phyloP scores from a whole-genome alignment of 139 green algal species.

The Ulvella scutata region DNA sequence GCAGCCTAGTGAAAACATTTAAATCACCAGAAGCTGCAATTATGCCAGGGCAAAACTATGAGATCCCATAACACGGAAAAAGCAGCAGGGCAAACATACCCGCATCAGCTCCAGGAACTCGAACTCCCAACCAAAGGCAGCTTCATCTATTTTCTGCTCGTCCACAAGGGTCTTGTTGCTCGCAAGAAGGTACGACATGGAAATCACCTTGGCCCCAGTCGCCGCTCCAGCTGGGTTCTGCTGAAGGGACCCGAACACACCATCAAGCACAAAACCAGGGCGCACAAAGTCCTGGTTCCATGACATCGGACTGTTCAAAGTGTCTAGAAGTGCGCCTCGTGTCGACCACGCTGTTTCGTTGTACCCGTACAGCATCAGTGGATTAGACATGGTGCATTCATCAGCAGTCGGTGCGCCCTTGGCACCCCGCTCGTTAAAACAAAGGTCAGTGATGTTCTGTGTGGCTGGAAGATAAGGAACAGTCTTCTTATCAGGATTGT shows the following conservation, averaged over 20 bases:
- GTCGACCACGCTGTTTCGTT: neutral
- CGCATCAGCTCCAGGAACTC: neutral
- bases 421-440: neutral
- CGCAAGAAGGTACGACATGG: neutral
- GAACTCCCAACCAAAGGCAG: neutral
- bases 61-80: too few relatives aligned
- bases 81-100: too few relatives aligned
- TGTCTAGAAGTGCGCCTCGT: neutral
- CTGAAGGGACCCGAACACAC: neutral
- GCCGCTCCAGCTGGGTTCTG: neutral
- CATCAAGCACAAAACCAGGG: neutral
- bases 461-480: neutral
- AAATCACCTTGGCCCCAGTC: neutral
- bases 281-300: neutral
- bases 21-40: too few relatives aligned
- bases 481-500: neutral
- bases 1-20: too few relatives aligned
- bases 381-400: neutral
- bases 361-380: neutral
- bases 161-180: slow-evolving; percentile 1
- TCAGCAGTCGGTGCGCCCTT: neutral
- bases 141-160: neutral
- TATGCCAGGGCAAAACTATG: too few relatives aligned
- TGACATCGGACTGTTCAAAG: neutral
- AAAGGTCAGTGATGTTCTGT: neutral